Evolutionary conservation across 192 early-diverging fungal species (phyloP), one percentile per base, ranked within the genome.

Genomic region (Glomus cerebriforme): DNA sequence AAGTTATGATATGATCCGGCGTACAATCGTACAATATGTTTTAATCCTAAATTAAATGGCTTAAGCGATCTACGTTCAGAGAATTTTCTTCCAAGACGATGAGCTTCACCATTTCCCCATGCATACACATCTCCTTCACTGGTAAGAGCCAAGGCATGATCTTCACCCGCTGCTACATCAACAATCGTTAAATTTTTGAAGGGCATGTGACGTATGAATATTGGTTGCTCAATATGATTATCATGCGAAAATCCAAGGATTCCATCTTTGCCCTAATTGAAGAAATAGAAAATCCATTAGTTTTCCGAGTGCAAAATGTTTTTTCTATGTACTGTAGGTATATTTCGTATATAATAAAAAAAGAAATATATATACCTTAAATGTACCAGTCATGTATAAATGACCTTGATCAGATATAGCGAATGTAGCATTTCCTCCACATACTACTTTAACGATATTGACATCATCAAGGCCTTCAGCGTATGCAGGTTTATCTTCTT

Each of bases 101-200:
- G 91, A 77, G 95, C 94, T 79, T 96, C 93, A 13, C 93, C 93
- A 81, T 92, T 91, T 26, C 96, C 97, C 96, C 96, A 99, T 7
- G 91, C 91, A 82, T 91, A 96, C 27, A 97, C 91, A 73, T 87
- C 85, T 59, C 94, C 95, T 74, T 90, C 88, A 64, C 35, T 77
- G 22, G 92, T 88, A n/a, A n/a, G n/a, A n/a, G n/a, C n/a, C n/a
- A n/a, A n/a, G n/a, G n/a, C n/a, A n/a, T n/a, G n/a, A n/a, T 99
- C 95, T 65, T 89, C 89, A 73, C 96, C 96, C 32, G 92, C 89
- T 17, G 89, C 89, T 80, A 99, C 87, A 54, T 93, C 90, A 19
- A 94, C 90, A 67, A 99, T 85, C 26, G 86, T 85, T 43, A 90
- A 85, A 10, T 87, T 75, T 32, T 79, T 71, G 27, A 94, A 81